These are phyloP conservation scores for Margaritispora aquatica DNA, from an alignment of 495 filamentous ascomycete genomes.

Conservation along the genomic window DNA sequence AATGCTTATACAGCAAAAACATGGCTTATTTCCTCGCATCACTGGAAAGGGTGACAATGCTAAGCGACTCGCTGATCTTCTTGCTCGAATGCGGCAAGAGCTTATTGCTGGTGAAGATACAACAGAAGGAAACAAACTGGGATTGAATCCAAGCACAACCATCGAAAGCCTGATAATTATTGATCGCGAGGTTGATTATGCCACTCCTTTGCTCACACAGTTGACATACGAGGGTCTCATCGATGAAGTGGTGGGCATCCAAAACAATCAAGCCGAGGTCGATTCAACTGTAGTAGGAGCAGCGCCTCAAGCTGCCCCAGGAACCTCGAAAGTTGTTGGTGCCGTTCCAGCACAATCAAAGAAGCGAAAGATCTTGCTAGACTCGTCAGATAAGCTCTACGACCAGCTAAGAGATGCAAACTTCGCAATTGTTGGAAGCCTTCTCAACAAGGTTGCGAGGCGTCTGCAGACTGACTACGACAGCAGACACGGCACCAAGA, in stretches of 20 bases:
- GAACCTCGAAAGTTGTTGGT: constrained; percentile 47
- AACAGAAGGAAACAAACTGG: constrained; percentile 52
- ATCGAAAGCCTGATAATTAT: constrained; percentile 91
- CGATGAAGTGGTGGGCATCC: constrained; percentile 88
- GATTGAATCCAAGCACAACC: constrained; percentile 76
- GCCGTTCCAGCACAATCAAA: constrained; percentile 50
- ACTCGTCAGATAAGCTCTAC: constrained; percentile 85
- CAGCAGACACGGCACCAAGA: constrained; percentile 81
- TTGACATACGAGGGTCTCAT: constrained; percentile 96
- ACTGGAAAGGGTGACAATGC: constrained; percentile 95
- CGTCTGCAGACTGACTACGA: constrained; percentile 86
- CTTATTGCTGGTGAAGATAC: constrained; percentile 72
- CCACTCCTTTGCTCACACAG: constrained; percentile 85
- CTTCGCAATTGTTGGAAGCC: constrained; percentile 84
- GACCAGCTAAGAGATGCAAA: constrained; percentile 86
- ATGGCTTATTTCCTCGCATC: constrained; percentile 92
- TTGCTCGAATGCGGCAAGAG: constrained; percentile 92
- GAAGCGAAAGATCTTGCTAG: constrained; percentile 87
- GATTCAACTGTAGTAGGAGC: constrained; percentile 84
- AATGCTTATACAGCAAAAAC: constrained; percentile 86
- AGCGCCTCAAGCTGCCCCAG: constrained; percentile 48
- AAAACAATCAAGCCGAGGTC: constrained; percentile 86
- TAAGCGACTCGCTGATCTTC: constrained; percentile 76
- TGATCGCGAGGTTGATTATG: constrained; percentile 90
- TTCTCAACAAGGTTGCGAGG: constrained; percentile 86